A percentile compares a stretch with the other conserved stretches of the same genome.
phyloP scores from a whole-genome alignment of 202 grass and related monocot species.

The Zizania palustris region DNA sequence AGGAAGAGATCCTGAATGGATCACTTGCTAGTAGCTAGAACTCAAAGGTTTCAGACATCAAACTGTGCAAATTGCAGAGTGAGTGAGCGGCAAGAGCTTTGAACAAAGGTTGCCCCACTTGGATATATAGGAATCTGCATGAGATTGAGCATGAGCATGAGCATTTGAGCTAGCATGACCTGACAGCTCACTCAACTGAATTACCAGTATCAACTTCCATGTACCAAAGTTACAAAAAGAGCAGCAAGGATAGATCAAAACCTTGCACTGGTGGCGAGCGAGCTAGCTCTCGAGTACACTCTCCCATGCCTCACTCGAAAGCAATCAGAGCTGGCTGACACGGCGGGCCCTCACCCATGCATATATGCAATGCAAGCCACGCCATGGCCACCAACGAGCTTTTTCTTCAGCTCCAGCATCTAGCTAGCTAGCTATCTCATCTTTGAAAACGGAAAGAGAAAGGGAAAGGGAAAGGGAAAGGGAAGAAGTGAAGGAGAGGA shows the following conservation, averaged over 20 bases:
- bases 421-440: conserved; percentile 27
- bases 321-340: conserved; percentile 32
- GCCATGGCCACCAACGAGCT: neutral
- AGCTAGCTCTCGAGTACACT: conserved; percentile 14
- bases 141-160: neutral
- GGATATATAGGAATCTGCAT: conserved; percentile 3
- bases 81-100: neutral
- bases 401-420: conserved; percentile 13
- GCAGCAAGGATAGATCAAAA: conserved; percentile 33
- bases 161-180: neutral
- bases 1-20: neutral
- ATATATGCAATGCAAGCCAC: conserved; percentile 15
- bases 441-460: conserved; percentile 15
- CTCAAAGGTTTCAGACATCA: neutral
- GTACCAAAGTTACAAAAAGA: conserved; percentile 36
- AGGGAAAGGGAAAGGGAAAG: neutral
- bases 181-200: conserved; percentile 15
- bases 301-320: conserved; percentile 41
- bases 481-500: neutral
- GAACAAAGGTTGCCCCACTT: conserved; percentile 11
- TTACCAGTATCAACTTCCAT: neutral
- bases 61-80: conserved; percentile 7
- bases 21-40: neutral
- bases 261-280: conserved; percentile 24
- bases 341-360: neutral